Conservation (phyloP, 148 eudicot species). For the Rhododendron henanense region DNA sequence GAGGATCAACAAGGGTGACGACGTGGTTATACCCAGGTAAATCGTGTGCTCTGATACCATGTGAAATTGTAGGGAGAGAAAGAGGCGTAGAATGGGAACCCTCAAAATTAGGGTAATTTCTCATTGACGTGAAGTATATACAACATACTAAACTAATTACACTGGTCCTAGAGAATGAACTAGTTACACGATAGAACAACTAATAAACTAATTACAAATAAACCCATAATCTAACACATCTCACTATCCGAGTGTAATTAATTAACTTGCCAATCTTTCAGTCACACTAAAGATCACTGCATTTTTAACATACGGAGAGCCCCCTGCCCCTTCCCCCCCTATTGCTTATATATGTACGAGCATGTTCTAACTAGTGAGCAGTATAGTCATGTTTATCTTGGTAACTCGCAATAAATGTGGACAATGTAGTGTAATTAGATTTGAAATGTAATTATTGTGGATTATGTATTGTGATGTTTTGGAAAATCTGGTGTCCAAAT, state of each 20-base stretch:
- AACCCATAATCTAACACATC: too few species aligned
- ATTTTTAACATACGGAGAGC: background rate
- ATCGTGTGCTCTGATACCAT: too few species aligned
- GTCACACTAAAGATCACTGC: background rate
- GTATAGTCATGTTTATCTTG: background rate
- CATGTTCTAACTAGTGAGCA: background rate
- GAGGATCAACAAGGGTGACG: too few species aligned
- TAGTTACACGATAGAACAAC: too few species aligned
- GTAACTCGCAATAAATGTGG: background rate
- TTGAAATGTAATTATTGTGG: background rate
- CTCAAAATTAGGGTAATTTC: too few species aligned
- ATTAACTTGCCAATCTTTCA: background rate
- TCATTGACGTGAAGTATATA: too few species aligned
- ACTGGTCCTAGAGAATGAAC: too few species aligned
- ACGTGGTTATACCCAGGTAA: too few species aligned
- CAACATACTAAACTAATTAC: too few species aligned
- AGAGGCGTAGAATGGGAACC: too few species aligned
- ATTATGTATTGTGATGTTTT: background rate
- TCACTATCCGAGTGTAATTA: background rate
- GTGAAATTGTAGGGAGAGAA: too few species aligned
- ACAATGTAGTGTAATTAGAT: background rate
- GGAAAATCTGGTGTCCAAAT: background rate
- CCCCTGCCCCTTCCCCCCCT: background rate
- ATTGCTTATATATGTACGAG: background rate
- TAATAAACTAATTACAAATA: too few species aligned